phyloP scores from a whole-genome alignment of 2,329 filamentous ascomycete species.

The Aspergillus fructus region DNA sequence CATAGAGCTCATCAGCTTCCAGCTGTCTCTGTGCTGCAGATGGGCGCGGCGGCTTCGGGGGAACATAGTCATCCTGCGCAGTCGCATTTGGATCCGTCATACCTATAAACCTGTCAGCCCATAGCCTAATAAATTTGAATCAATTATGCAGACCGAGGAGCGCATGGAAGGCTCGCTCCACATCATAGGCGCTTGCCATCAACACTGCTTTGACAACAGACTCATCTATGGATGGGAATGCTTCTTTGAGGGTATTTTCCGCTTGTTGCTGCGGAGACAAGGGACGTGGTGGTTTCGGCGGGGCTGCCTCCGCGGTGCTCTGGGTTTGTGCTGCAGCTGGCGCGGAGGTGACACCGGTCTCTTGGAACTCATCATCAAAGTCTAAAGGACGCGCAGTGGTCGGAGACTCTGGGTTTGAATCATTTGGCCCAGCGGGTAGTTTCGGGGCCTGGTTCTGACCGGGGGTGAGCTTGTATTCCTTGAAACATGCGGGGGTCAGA shows the following conservation, averaged over 20 bases:
- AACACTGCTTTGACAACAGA: slow-evolving; percentile 85
- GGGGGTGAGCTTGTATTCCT: slow-evolving; percentile 15
- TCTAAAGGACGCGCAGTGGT: slow-evolving; percentile 58
- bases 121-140: not conserved
- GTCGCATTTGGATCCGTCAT: slow-evolving; percentile 80
- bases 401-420: slow-evolving; percentile 50
- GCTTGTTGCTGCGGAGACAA: slow-evolving; percentile 79
- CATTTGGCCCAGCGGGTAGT: slow-evolving; percentile 29
- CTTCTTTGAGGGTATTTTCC: slow-evolving; percentile 84
- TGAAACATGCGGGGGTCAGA: slow-evolving; percentile 9
- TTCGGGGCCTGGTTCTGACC: slow-evolving; percentile 37
- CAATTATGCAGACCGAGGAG: slow-evolving; percentile 66
- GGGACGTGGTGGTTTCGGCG: slow-evolving; percentile 83
- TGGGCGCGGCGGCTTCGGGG: slow-evolving; percentile 78
- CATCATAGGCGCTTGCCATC: slow-evolving; percentile 77
- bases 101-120: slow-evolving; percentile 45
- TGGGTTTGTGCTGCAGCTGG: slow-evolving; percentile 25
- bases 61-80: slow-evolving; percentile 56
- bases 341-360: slow-evolving; percentile 34
- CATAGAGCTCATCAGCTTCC: slow-evolving; percentile 87
- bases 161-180: slow-evolving; percentile 95
- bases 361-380: slow-evolving; percentile 57
- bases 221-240: slow-evolving; percentile 81
- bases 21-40: slow-evolving; percentile 72
- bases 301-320: slow-evolving; percentile 46